These are phyloP conservation scores for Blastomyces percursus DNA, from an alignment of 2,329 filamentous ascomycete genomes.

Conservation along the genomic window DNA sequence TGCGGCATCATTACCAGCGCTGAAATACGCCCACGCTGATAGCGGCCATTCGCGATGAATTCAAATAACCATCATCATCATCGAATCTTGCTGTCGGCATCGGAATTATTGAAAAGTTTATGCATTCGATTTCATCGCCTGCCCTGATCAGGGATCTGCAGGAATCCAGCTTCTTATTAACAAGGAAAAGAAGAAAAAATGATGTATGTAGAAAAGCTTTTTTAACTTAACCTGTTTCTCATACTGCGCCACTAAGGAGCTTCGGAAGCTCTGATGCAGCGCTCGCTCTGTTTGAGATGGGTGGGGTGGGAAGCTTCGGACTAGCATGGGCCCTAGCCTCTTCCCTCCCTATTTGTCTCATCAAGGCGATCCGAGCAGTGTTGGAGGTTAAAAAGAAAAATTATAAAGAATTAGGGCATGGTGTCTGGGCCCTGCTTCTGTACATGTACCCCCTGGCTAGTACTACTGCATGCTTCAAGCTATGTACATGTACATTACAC, in stretches of 20 bases:
- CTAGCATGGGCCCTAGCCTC: neutral
- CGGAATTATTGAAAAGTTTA: no score
- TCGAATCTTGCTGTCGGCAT: neutral
- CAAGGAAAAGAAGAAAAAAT: neutral
- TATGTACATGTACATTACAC: neutral
- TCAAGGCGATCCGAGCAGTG: neutral
- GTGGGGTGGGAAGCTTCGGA: no score
- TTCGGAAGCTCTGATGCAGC: neutral
- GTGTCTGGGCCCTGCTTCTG: neutral
- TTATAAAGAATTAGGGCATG: neutral
- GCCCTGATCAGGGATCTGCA: neutral
- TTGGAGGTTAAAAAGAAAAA: neutral
- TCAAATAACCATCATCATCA: no score
- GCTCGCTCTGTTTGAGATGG: conserved; percentile 1
- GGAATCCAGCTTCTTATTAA: neutral
- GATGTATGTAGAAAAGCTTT: neutral
- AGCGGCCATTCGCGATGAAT: neutral
- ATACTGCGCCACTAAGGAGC: neutral
- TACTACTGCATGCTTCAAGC: neutral
- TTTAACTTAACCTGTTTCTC: neutral
- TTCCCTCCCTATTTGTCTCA: neutral
- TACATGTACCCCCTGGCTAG: neutral
- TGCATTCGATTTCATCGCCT: neutral
- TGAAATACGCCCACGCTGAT: neutral
- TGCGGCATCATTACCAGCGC: no score